Evolutionary conservation across 169 alveolate genomes (phyloP).

Genomic region (Plasmodium coatneyi): DNA sequence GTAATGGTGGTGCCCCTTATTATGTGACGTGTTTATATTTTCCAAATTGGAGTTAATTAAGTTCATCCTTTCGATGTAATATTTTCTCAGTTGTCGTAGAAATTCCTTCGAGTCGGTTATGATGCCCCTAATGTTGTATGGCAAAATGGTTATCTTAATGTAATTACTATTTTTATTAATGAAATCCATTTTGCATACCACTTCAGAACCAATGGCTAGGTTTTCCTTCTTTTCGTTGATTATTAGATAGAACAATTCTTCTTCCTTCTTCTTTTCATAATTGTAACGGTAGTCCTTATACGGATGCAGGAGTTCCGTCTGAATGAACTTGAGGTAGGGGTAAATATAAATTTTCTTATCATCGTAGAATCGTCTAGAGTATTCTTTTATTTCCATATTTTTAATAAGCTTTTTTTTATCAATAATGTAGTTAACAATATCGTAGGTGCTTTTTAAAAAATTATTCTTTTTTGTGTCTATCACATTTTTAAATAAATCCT

Average conservation of each 20-base stretch:
- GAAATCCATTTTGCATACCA: conserved; percentile 78
- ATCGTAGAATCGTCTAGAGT: conserved; percentile 47
- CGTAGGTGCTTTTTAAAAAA: conserved; percentile 47
- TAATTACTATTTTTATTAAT: conserved; percentile 31
- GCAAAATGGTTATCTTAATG: conserved; percentile 76
- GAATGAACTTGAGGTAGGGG: conserved; percentile 81
- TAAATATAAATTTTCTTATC: conserved; percentile 79
- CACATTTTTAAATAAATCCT: conserved; percentile 81
- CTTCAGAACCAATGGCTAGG: conserved; percentile 81
- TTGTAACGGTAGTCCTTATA: conserved; percentile 79
- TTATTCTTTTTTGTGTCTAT: conserved; percentile 76
- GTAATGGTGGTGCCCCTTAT: conserved; percentile 4
- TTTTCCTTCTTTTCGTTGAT: conserved; percentile 76
- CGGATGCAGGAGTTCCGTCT: conserved; percentile 81
- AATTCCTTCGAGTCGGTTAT: conserved; percentile 79
- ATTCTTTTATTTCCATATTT: conserved; percentile 44
- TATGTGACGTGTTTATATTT: neutral
- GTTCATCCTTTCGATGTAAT: conserved; percentile 73
- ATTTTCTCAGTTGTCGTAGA: conserved; percentile 74
- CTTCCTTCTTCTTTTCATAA: conserved; percentile 69
- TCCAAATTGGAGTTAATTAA: conserved; percentile 43
- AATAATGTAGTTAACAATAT: conserved; percentile 36
- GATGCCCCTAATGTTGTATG: conserved; percentile 79
- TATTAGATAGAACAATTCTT: conserved; percentile 81
- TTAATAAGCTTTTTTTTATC: conserved; percentile 31